Evolutionary conservation across 2,329 filamentous ascomycete genomes (phyloP), one percentile per base, ranked within the genome.

Genomic region (Cladosporium sp.): DNA sequence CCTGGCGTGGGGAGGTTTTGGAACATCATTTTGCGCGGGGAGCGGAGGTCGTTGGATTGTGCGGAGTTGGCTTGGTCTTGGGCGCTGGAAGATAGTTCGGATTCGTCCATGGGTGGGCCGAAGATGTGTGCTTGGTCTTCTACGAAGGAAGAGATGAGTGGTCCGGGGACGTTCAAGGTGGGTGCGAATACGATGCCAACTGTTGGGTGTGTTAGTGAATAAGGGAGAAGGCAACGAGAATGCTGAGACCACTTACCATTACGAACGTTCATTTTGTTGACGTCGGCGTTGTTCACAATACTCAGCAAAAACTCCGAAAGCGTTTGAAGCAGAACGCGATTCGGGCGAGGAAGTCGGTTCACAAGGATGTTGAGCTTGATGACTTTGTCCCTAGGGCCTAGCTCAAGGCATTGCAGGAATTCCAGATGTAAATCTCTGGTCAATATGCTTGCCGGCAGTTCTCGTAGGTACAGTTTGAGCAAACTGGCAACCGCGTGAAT

Each of bases 111-210:
- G 15, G 81, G 75, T 39, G 84, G 77, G 16, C 86, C 85, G 64
- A 97, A 98, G 41, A 98, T 92, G 36, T 78, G 80, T 55, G 86
- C 79, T 64, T 89, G 96, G 62, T 97, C 91, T 56, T 93, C 91
- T 51, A 98, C 77, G 68, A 98, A 93, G 67, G 94, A 79, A 3
- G 91, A 90, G 66, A 98, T 96, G 9, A 98, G 85, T 0, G 92
- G 91, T 0, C 90, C 90, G 0, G 93, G 92, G 38, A 98, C 95
- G 67, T 97, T 97, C 48, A 98, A 78, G 0, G 93, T 97, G 0
- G 93, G 93, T 13, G 93, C 95, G 68, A 98, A 98, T 50, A 98
- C 92, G 60, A 98, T 97, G 56, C 93, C 92, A 49, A 98, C 88
- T 71, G 54, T 29, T 27, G 39, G 7, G 12, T n/a, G 16, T 38